Base-by-base conservation (phyloP, 2,329 filamentous ascomycete species). In the Exophiala sp. region DNA sequence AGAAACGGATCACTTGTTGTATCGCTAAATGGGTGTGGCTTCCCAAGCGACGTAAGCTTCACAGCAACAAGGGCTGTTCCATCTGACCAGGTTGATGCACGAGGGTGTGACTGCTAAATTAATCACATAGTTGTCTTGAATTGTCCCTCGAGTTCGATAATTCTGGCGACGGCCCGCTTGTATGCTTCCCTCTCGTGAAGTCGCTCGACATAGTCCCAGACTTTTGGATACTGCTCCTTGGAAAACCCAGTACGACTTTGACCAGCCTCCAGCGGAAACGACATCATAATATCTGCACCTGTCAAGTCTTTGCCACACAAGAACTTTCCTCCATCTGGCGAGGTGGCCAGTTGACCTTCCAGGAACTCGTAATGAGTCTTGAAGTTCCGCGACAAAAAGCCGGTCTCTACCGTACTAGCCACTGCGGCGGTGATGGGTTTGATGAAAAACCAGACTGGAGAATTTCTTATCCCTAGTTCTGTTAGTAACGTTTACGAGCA, bases 381-480 rank as follows among this genome's bases (percentile, higher is more conserved):
- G 12, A 76, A 62, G 38, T 76, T 75, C 16, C 68, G 69, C 4
- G 65, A 59, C 12, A 77, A 59, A 58, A 71, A 77, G 3, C 63
- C 62, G 4, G 68, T 60, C 40, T 75, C 69, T 14, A 77, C 66
- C 47, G 70, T 69, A 34, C 69, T 67, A 6, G 79, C 79, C 16
- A 88, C 77, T 5, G 74, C 70, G 4, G 71, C 70, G 11, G 83
- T 83, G 56, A 89, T 75, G 2, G 84, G 84, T 59, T 80, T 84
- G 65, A 88, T 73, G 73, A 88, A 87, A 75, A 88, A 88, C 0
- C 85, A 85, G 0, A 85, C 77, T 0, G 81, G 76, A 0, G 80
- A 72, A 18, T 72, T 73, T 57, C 75, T 73, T 57, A 84, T 72
- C 41, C 62, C 75, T 73, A 50, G 12, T 20, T 20, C 11, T 14